Evolutionary conservation across 1,284 basidiomycete genomes (phyloP), one percentile per base, ranked within the genome.

Genomic region (Coniferiporia weirii): DNA sequence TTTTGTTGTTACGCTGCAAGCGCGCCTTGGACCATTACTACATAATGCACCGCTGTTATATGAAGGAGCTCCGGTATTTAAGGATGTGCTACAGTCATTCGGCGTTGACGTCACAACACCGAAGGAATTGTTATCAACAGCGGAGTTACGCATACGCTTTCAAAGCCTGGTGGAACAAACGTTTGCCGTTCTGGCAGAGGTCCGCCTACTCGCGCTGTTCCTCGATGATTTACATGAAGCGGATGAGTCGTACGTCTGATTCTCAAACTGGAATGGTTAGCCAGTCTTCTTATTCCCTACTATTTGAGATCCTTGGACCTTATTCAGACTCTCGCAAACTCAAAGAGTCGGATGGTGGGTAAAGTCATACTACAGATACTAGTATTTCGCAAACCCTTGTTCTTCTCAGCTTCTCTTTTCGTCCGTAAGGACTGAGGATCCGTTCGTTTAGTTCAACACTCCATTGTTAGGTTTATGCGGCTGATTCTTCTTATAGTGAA

Each of bases 171-270:
- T 87, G 2, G 83, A 85, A 68, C 83, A 79, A 64, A 84, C 87
- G 38, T 86, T 88, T 63, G 72, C 78, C 3, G 81, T 86, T 15
- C 78, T 88, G 43, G 80, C 85, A 1, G 84, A 87, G 65, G 86
- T 83, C 2, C 75, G 84, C 35, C 69, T 85, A 36, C 83, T 87
- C 64, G 84, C 84, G 0, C 69, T 89, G 49, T 87, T 87, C 65
- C 72, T 88, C 52, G 86, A 89, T 66, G 85, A 88, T 68, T 68
- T 88, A 12, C 86, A 89, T 63, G 85, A 87, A 66, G 85, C 86
- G 7, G 83, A 87, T 65, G 80, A 83, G 61, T 84, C 84, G 80
- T 86, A 61, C 22, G 49, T 47, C 12, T 46, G n/a, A 19, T n/a
- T n/a, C 12, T 44, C 8, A 52, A 20, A 52, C 45, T 58, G 15